These are phyloP conservation scores for Teunomyces barrocoloradensis DNA, from an alignment of 805 yeast species.

Conservation along the genomic window DNA sequence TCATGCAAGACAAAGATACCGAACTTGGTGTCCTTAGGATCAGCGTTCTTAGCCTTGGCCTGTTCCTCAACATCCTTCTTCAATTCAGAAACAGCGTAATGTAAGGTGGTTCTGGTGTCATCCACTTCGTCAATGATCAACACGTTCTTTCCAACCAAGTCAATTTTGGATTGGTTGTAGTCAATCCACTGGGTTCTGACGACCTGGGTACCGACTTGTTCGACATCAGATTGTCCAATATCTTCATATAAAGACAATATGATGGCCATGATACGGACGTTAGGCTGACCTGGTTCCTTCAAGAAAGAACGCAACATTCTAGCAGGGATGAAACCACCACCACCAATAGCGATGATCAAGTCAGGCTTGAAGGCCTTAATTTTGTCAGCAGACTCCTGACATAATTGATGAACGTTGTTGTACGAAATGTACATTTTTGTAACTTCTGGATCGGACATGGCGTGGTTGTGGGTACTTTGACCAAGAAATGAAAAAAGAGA, in stretches of 20 bases:
- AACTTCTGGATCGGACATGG: slow-evolving; percentile 20
- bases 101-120: slow-evolving; percentile 81
- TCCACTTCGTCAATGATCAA: slow-evolving; percentile 82
- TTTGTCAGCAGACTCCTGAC: slow-evolving; percentile 58
- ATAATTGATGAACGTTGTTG: slow-evolving; percentile 75
- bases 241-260: slow-evolving; percentile 88
- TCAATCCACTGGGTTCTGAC: slow-evolving; percentile 84
- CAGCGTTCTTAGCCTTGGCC: slow-evolving; percentile 50
- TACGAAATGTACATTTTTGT: slow-evolving; percentile 70
- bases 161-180: slow-evolving; percentile 59
- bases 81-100: slow-evolving; percentile 73
- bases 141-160: slow-evolving; percentile 66
- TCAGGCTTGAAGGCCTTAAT: slow-evolving; percentile 78
- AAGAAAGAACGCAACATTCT: slow-evolving; percentile 91
- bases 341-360: slow-evolving; percentile 92
- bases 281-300: slow-evolving; percentile 83
- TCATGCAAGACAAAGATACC: slow-evolving; percentile 79
- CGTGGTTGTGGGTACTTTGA: slow-evolving; percentile 3
- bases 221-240: slow-evolving; percentile 46
- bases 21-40: slow-evolving; percentile 54
- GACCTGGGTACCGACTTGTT: slow-evolving; percentile 58
- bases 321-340: slow-evolving; percentile 98
- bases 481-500: slow-evolving; percentile 3
- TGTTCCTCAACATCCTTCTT: slow-evolving; percentile 68
- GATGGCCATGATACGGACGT: slow-evolving; percentile 91